phyloP scores from a whole-genome alignment of 495 filamentous ascomycete genomes.

The Opeltia flavorubescens region DNA sequence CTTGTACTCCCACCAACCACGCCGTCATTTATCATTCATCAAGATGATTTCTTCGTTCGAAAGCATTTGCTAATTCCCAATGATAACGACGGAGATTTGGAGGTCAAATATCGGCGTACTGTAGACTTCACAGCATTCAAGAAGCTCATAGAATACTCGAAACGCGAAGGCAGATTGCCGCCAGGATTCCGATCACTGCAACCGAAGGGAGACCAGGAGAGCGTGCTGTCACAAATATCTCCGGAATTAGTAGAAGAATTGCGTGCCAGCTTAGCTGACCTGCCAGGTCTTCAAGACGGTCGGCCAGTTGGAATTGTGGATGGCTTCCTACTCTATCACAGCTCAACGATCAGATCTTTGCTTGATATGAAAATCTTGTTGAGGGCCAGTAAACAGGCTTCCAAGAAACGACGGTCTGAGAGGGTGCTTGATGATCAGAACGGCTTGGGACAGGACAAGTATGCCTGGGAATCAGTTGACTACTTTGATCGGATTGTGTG shows the following conservation, averaged over 20 bases:
- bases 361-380: conserved; percentile 1
- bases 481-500: conserved; percentile 12
- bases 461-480: conserved; percentile 7
- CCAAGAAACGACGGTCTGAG: not conserved
- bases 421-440: not conserved
- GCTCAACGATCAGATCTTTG: not conserved
- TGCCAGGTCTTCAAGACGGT: not conserved
- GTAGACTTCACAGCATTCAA: conserved; percentile 4
- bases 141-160: not conserved
- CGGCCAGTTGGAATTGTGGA: conserved; percentile 5
- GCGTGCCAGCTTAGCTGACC: not conserved
- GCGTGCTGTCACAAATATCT: not conserved
- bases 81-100: not conserved
- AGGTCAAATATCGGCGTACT: not conserved
- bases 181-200: not conserved
- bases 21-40: conserved; percentile 6
- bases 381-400: not conserved
- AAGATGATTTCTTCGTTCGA: conserved; percentile 10
- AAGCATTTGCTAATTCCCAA: not conserved
- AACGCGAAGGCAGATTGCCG: not conserved
- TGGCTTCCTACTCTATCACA: conserved; percentile 9
- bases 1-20: not conserved
- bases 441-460: not conserved
- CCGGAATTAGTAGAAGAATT: not conserved
- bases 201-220: not conserved